phyloP scores from a whole-genome alignment of 129 eudicot species.

The Ambrosia trifida region DNA sequence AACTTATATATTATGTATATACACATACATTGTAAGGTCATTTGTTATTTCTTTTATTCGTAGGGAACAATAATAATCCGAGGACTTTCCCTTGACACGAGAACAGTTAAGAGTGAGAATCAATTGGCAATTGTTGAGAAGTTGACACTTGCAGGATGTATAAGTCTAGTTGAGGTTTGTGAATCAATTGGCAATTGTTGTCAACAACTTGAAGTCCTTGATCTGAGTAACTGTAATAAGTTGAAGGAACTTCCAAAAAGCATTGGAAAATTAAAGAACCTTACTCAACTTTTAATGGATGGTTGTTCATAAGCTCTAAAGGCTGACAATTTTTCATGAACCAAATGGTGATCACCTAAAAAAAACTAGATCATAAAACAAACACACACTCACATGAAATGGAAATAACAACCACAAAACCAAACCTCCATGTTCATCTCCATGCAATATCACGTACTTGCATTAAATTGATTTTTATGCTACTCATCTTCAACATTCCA shows the following conservation, averaged over 20 bases:
- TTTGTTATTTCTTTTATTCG: background rate
- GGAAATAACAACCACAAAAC: no score
- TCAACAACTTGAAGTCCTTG: constrained; percentile 16
- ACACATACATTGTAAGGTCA: background rate
- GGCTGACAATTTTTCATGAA: no score
- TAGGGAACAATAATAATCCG: constrained; percentile 16
- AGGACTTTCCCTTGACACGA: constrained; percentile 26
- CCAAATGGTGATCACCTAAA: no score
- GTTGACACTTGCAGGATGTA: constrained; percentile 17
- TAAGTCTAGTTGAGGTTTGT: constrained; percentile 13
- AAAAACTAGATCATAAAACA: no score
- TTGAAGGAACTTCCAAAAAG: constrained; percentile 23
- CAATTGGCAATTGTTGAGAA: background rate
- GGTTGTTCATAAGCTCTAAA: background rate
- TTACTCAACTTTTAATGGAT: background rate
- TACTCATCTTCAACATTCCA: no score
- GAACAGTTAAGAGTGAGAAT: background rate
- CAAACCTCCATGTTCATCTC: no score
- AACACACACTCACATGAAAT: no score
- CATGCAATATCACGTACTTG: no score
- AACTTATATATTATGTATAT: background rate
- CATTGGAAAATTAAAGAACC: constrained; percentile 10
- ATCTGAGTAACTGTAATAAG: constrained; percentile 13
- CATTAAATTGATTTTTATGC: no score
- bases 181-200: constrained; percentile 26